Evolutionary conservation across 208 protist species (phyloP), one percentile per base, ranked within the genome.

Genomic region (Acanthamoeba lenticulata): DNA sequence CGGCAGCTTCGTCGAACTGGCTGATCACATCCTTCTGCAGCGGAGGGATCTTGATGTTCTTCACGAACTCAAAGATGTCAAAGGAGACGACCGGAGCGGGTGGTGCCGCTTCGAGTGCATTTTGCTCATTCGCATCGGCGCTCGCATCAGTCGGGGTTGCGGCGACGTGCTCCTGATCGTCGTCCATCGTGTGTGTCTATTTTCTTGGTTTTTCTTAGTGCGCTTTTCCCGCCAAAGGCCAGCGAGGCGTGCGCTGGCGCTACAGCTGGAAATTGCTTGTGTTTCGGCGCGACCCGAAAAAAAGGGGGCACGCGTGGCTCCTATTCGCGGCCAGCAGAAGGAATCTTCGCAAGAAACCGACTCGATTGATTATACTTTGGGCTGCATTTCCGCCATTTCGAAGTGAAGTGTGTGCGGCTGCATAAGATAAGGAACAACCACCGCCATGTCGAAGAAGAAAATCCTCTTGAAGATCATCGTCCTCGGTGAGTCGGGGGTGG

Each of bases 401-500:
- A n/a, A 62, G 24, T 57, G 49, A 2, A 52, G 45, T 29, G 17
- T 15, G 32, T 32, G 65, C 13, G 65, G 65, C 65, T 21, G 34
- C 27, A 32, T 40, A 7, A 36, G 29, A 5, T 3, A 85, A 52
- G n/a, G 21, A 86, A 49, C 24, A 47, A 45, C 45, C 36, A 32
- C 21, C 44, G 32, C 9, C 44, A 85, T 85, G 74, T 85, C 74
- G 74, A 85, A 85, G 74, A 94, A 38, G 55, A 94, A 88, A 34
- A 49, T 94, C 27, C 81, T 94, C 2, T 90, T 94, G 27, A 94
- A 94, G 74, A 88, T 94, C 74, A 69, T 96, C 27, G 74, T 96
- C 19, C 67, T 96, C 47, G 95, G 95, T n/a, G 95, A 96, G 29
- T 62, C 67, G 6, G 94, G 95, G 24, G 95, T 96, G 45, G 95